phyloP scores from a whole-genome alignment of 1,284 basidiomycete genomes.

The Marasmius oreades region DNA sequence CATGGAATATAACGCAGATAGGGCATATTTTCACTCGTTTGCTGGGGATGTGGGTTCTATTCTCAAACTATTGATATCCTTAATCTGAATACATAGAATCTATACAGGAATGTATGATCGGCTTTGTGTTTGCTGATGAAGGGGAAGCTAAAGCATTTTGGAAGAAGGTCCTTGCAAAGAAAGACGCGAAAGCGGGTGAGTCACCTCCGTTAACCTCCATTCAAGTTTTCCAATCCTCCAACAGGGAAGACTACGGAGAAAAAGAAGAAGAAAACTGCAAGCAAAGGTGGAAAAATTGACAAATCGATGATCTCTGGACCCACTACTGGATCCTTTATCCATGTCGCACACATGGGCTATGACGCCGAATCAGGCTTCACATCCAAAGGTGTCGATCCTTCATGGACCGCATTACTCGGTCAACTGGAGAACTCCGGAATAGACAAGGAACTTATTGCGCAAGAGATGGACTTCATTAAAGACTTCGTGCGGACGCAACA shows the following conservation, averaged over 20 bases:
- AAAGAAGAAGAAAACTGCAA: conserved; percentile 45
- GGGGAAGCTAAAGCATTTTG: conserved; percentile 83
- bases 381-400: conserved; percentile 87
- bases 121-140: conserved; percentile 89
- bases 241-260: conserved; percentile 43
- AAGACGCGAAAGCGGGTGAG: conserved; percentile 50
- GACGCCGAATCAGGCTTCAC: conserved; percentile 85
- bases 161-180: conserved; percentile 84
- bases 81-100: background rate
- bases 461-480: conserved; percentile 90
- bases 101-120: conserved; percentile 79
- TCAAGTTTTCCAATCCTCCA: background rate
- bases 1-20: conserved; percentile 83
- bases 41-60: conserved; percentile 76
- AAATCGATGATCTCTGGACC: conserved; percentile 92
- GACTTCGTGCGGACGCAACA: conserved; percentile 68
- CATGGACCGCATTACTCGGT: conserved; percentile 80
- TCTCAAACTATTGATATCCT: background rate
- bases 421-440: conserved; percentile 74
- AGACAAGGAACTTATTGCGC: conserved; percentile 55
- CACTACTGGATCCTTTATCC: conserved; percentile 76
- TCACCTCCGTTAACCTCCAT: conserved; percentile 7
- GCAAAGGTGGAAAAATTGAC: conserved; percentile 72
- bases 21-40: conserved; percentile 94
- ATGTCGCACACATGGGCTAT: conserved; percentile 96